Conservation (phyloP, 345 rosid species). For the Eutrema japonicum region DNA sequence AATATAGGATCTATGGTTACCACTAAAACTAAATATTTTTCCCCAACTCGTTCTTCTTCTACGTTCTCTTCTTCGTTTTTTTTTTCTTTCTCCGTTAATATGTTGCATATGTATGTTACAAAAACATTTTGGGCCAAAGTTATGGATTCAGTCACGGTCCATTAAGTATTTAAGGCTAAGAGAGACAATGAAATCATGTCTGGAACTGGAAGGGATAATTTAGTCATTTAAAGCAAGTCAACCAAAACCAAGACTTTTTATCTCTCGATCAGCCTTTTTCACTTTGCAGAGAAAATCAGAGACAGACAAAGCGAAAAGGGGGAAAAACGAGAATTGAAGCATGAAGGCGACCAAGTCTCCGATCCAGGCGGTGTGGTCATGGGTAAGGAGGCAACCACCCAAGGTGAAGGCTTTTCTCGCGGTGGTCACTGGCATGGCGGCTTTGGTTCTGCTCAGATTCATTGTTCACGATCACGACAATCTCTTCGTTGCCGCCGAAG, state of each 20-base stretch:
- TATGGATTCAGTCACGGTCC: not conserved
- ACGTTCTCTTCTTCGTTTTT: no score
- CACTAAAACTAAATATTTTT: no score
- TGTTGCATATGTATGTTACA: no score
- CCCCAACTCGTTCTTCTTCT: no score
- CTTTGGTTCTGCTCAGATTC: constrained; percentile 85
- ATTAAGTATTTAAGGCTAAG: no score
- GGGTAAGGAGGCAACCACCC: constrained; percentile 97
- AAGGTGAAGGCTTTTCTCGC: constrained; percentile 95
- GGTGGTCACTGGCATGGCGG: constrained; percentile 89
- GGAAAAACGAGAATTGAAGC: not conserved
- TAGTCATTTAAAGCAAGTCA: not conserved
- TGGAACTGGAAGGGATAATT: not conserved
- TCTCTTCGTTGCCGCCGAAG: constrained; percentile 98
- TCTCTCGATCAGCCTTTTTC: constrained; percentile 1
- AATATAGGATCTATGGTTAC: no score
- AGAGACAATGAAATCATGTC: no score
- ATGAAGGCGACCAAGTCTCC: constrained; percentile 70
- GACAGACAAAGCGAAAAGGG: constrained; percentile 10
- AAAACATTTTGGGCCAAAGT: not conserved
- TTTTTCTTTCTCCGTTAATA: no score
- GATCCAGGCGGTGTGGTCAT: constrained; percentile 75
- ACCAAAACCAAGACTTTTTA: constrained; percentile 15
- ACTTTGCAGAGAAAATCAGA: constrained; percentile 35
- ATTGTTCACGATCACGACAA: constrained; percentile 97